These are phyloP conservation scores for Naumovozyma dairenensis DNA, from an alignment of 805 yeast species.

Conservation along the genomic window DNA sequence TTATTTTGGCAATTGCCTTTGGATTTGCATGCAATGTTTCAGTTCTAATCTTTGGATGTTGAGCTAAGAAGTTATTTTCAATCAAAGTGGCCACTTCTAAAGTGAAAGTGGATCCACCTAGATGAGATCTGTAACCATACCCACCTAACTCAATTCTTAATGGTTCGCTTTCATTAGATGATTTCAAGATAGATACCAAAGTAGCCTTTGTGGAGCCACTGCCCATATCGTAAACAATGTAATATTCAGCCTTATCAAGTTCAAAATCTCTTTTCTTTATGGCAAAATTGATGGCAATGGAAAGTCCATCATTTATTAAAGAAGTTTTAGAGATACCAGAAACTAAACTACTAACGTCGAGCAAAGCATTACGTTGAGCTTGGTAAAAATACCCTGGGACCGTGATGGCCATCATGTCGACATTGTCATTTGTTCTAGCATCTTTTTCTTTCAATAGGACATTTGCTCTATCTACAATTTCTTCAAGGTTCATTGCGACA, in stretches of 20 bases:
- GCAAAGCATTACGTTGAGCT: constrained; percentile 57
- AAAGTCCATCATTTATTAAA: constrained; percentile 83
- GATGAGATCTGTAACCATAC: constrained; percentile 51
- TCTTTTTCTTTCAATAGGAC: constrained; percentile 45
- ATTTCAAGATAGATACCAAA: constrained; percentile 49
- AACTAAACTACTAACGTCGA: constrained; percentile 51
- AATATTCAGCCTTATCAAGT: constrained; percentile 37
- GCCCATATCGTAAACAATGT: constrained; percentile 81
- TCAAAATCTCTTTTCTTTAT: constrained; percentile 19
- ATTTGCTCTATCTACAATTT: constrained; percentile 57
- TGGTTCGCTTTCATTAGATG: constrained; percentile 33
- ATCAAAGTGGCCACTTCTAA: constrained; percentile 51
- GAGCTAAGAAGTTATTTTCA: constrained; percentile 44
- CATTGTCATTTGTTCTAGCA: constrained; percentile 35
- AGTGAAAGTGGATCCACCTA: constrained; percentile 76
- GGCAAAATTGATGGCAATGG: constrained; percentile 78
- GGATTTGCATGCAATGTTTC: constrained; percentile 37
- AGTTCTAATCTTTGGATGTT: constrained; percentile 32
- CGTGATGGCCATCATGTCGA: constrained; percentile 62
- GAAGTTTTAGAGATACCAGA: constrained; percentile 54
- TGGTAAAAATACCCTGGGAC: constrained; percentile 65
- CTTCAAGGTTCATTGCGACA: constrained; percentile 70
- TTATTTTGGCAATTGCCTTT: constrained; percentile 55
- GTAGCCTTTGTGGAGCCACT: constrained; percentile 88
- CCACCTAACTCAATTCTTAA: constrained; percentile 56